Evolutionary conservation across 2,329 filamentous ascomycete genomes (phyloP).

Genomic region (Penicillium sp.): DNA sequence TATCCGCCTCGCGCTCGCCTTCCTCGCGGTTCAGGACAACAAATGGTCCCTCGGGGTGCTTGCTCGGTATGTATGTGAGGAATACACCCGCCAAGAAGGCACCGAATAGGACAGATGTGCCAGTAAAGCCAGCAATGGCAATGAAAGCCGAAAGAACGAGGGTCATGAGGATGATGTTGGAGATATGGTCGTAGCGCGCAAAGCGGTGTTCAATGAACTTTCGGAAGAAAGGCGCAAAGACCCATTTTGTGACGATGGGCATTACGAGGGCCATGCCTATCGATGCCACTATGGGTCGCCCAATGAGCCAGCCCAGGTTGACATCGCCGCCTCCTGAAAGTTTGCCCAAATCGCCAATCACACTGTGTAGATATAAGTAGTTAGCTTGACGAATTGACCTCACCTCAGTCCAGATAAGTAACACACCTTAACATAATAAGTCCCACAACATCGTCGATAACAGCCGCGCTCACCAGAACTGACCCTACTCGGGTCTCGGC

Average conservation of each 20-base stretch:
- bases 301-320: conserved; percentile 34
- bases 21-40: conserved; percentile 29
- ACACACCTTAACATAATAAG: conserved; percentile 32
- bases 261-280: conserved; percentile 30
- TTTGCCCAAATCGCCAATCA: conserved; percentile 28
- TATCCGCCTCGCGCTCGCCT: conserved; percentile 27
- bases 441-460: conserved; percentile 42
- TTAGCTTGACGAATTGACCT: background rate
- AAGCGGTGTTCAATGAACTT: conserved; percentile 30
- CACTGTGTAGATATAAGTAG: conserved; percentile 10
- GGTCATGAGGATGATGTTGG: conserved; percentile 31
- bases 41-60: conserved; percentile 31
- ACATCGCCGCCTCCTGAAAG: conserved; percentile 13
- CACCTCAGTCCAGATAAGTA: background rate
- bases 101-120: conserved; percentile 35
- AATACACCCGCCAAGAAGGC: conserved; percentile 33
- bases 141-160: conserved; percentile 28
- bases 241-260: conserved; percentile 31
- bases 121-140: conserved; percentile 30
- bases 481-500: conserved; percentile 39
- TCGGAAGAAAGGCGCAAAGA: conserved; percentile 34
- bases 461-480: conserved; percentile 40
- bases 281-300: conserved; percentile 34
- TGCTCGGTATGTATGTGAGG: conserved; percentile 32
- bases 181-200: conserved; percentile 28